Evolutionary conservation across 306 rosid genomes (phyloP), one percentile per base, ranked within the genome.

Genomic region (Malus orientalis): DNA sequence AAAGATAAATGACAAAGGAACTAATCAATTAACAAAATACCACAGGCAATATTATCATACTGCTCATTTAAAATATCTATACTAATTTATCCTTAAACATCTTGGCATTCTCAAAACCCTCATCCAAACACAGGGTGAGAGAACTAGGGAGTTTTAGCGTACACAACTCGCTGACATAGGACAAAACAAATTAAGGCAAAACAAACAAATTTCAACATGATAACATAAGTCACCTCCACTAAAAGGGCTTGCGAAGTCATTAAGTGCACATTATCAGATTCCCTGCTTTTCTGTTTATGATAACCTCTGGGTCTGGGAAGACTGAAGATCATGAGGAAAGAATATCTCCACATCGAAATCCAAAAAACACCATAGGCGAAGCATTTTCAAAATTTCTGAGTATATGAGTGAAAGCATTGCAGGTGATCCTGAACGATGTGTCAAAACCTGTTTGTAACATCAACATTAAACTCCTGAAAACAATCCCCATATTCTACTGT

Each of bases 281-380:
- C 91, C 86, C 86, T 95, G 90, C 93, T 88, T 87, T 92, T 92
- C 76, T 83, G 90, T 77, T 95, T 95, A 81, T 85, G 87, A 84
- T 95, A 92, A 80, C 87, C 97, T n/a, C n/a, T n/a, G n/a, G n/a
- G n/a, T 73, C 84, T 88, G 47, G 98, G 98, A 80, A 90, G 92
- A 80, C 85, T 75, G 73, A 18, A 18, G 49, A 83, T 95, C 97
- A 8, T 54, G 96, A 74, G 98, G 98, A 76, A 84, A 89, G 79
- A 85, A 92, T 81, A 95, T 87, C 82, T 92, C 98, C 27, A 91
- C 96, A 81, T 95, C 98, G 79, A 95, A 95, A 85, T 88, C 86
- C 78, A 95, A 59, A 83, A 95, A 96, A 63, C 97, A 92, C 98
- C 97, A 92, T 61, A 92, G 71, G 45, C 98, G 97, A 78, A 90